phyloP scores from a whole-genome alignment of 768 basidiomycete genomes.

The Chlorophyllum brunneum region DNA sequence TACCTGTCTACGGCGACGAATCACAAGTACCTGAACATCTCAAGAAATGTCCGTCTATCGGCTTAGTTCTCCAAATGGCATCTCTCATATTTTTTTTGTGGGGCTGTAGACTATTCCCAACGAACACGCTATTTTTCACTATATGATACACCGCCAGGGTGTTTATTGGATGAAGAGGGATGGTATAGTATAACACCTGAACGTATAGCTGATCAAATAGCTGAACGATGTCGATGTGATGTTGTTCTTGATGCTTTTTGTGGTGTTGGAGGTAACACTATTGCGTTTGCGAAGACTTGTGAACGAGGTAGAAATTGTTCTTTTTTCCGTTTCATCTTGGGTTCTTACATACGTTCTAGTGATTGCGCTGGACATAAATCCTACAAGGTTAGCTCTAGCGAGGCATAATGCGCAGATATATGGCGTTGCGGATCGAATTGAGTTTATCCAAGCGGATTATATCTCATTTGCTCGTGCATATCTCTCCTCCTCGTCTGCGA shows the following conservation, averaged over 20 bases:
- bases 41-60: slow-evolving; percentile 67
- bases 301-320: slow-evolving; percentile 66
- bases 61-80: not conserved
- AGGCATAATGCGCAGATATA: slow-evolving; percentile 92
- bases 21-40: slow-evolving; percentile 75
- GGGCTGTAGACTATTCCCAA: slow-evolving; percentile 74
- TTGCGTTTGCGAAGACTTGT: slow-evolving; percentile 95
- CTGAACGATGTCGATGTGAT: slow-evolving; percentile 83
- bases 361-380: slow-evolving; percentile 88
- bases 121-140: slow-evolving; percentile 76
- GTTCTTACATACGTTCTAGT: slow-evolving; percentile 49
- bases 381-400: slow-evolving; percentile 82
- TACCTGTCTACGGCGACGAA: slow-evolving; percentile 61
- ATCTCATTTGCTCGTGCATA: slow-evolving; percentile 68
- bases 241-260: slow-evolving; percentile 93
- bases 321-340: not conserved
- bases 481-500: slow-evolving; percentile 24
- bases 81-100: not conserved
- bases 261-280: slow-evolving; percentile 96
- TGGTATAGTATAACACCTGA: slow-evolving; percentile 99
- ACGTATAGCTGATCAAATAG: slow-evolving; percentile 87
- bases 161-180: slow-evolving; percentile 91
- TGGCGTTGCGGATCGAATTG: slow-evolving; percentile 92
- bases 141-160: slow-evolving; percentile 66
- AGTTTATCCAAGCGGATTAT: slow-evolving; percentile 89